Evolutionary conservation across 2,329 filamentous ascomycete genomes (phyloP).

Genomic region (Tolypocladium inflatum): DNA sequence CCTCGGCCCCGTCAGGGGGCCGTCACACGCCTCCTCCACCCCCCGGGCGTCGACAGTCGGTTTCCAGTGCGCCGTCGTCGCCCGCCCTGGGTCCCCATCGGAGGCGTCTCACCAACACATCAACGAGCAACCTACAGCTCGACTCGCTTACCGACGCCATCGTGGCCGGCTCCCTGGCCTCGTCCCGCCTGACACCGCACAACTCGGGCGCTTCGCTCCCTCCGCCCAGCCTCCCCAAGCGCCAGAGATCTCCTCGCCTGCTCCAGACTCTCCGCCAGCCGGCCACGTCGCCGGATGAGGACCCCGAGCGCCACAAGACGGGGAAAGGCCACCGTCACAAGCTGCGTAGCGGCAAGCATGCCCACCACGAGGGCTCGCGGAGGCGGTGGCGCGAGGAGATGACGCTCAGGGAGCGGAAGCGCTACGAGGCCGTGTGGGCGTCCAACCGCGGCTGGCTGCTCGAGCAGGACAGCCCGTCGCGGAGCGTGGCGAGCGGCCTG

Average conservation of each 20-base stretch:
- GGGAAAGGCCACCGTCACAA: constrained; percentile 36
- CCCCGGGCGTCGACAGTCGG: constrained; percentile 6
- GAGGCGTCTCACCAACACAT: constrained; percentile 14
- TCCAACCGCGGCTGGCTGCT: constrained; percentile 60
- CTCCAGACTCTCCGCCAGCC: constrained; percentile 57
- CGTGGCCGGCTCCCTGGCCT: constrained; percentile 63
- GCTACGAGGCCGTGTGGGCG: constrained; percentile 79
- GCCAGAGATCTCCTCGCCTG: constrained; percentile 43
- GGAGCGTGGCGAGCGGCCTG: constrained; percentile 8
- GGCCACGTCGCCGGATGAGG: constrained; percentile 40
- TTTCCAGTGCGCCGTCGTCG: constrained; percentile 22
- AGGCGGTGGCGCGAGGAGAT: constrained; percentile 70
- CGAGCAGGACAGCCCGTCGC: constrained; percentile 9
- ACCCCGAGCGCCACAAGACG: constrained; percentile 41
- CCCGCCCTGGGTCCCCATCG: constrained; percentile 25
- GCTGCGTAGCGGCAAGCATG: constrained; percentile 49
- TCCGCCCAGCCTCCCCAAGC: constrained; percentile 26
- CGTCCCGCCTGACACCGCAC: constrained; percentile 41
- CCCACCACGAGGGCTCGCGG: constrained; percentile 66
- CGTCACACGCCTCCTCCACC: constrained; percentile 5
- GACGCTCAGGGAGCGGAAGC: constrained; percentile 61
- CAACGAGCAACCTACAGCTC: constrained; percentile 38
- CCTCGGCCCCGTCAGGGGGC: neutral
- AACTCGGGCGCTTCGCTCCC: constrained; percentile 25
- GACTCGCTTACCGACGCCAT: constrained; percentile 65